These are phyloP conservation scores for Millerozyma miso DNA, from an alignment of 805 yeast species.

Conservation along the genomic window DNA sequence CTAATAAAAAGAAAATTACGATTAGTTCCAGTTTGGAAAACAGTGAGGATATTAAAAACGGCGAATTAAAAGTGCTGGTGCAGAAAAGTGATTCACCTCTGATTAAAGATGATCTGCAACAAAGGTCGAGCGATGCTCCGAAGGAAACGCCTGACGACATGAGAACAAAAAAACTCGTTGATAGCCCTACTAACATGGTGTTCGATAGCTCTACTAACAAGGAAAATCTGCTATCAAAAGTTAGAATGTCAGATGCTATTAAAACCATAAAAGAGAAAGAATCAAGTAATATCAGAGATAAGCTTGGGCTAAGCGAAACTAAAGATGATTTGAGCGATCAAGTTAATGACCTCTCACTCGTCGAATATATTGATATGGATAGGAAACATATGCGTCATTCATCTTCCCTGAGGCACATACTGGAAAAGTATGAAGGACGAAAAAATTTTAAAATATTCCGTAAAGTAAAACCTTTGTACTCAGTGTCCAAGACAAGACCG, in stretches of 20 bases:
- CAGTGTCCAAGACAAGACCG: neutral
- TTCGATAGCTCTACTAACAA: neutral
- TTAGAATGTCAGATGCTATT: constrained; percentile 27
- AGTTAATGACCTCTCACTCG: constrained; percentile 24
- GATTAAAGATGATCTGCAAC: neutral
- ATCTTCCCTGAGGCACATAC: neutral
- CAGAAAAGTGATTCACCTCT: neutral
- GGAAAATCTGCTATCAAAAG: constrained; percentile 2
- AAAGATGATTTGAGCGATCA: constrained; percentile 10
- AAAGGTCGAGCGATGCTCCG: neutral
- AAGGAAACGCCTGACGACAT: neutral
- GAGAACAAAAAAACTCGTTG: neutral
- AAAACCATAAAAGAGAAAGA: constrained; percentile 21
- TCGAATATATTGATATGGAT: constrained; percentile 24
- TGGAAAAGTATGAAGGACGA: constrained; percentile 10
- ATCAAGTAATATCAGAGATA: constrained; percentile 16
- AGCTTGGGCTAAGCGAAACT: constrained; percentile 20
- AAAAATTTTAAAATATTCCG: constrained; percentile 30
- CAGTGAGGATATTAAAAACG: neutral
- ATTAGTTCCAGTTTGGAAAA: neutral
- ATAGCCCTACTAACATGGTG: constrained; percentile 6
- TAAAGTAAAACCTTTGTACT: constrained; percentile 13
- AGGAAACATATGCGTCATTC: constrained; percentile 6
- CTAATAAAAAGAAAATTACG: neutral
- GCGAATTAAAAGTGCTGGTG: neutral